Base-by-base conservation (phyloP, 2,329 filamentous ascomycete species). In the Plenodomus tracheiphilus region DNA sequence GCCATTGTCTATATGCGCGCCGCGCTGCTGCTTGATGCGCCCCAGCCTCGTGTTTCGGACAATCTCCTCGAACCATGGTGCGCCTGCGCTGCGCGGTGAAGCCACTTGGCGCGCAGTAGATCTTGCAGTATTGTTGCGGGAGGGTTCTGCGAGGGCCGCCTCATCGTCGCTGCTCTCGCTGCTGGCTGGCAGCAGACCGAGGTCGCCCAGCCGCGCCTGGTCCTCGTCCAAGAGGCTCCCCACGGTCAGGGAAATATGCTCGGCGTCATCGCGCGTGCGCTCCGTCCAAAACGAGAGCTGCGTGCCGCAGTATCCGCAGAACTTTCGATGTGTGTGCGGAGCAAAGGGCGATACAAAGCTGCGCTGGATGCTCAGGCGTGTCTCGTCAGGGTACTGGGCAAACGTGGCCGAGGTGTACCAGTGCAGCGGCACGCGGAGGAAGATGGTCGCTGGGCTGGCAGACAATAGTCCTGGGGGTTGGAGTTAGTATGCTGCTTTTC, bases 291-390 rank as follows among this genome's bases (percentile, higher is more conserved):
- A 90, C 0, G 87, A 87, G 45, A 97, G 77, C 11, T 89, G 88
- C 0, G 91, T 96, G 43, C 92, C 92, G 70, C 92, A 96, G 75
- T 88, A 95, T 19, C 92, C 92, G 74, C 92, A 97, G 73, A 97
- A 97, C 59, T 91, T 83, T 41, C 89, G 85, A 68, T 87, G 85
- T 6, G 69, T 84, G 81, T 15, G 52, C 2, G 85, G 84, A 2
- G 64, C 54, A 18, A 69, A 58, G 15, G 68, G 71, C 2, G 71
- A 74, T 47, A 68, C 53, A 59, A 75, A 79, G 37, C 72, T 76
- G 41, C 75, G 73, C 44, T 75, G 75, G 61, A 79, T 79, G 46
- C 68, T 72, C 36, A 60, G 53, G 45, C 73, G 75, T 6, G 72
- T 73, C 75, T 96, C 92, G 72, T 96, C 89, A 2, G 87, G 82